Evolutionary conservation across 345 rosid genomes (phyloP).

Genomic region (Conringia planisiliqua): DNA sequence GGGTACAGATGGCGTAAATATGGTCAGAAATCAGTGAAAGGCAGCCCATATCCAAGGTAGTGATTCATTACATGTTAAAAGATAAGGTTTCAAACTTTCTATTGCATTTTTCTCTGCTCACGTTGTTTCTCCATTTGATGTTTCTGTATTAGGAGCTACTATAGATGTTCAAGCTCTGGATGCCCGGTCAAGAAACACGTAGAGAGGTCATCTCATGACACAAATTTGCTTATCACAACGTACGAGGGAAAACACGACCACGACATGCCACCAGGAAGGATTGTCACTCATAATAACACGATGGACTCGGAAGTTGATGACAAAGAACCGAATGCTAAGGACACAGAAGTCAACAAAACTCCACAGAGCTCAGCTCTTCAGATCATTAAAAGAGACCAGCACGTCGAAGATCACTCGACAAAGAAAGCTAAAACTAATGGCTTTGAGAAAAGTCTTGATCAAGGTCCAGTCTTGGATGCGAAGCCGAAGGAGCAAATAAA

Average conservation of each 20-base stretch:
- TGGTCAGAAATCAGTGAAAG: conserved; percentile 96
- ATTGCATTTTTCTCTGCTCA: not conserved
- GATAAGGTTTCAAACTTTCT: not conserved
- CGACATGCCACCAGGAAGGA: conserved; percentile 71
- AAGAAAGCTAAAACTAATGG: conserved; percentile 32
- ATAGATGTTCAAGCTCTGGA: conserved; percentile 89
- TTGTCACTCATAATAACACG: conserved; percentile 50
- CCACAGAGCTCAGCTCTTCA: conserved; percentile 26
- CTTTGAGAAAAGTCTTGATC: conserved; percentile 13
- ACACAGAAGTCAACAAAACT: conserved; percentile 30
- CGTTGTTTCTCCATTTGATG: not conserved
- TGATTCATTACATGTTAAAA: not conserved
- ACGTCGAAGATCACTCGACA: conserved; percentile 28
- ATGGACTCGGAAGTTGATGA: conserved; percentile 29
- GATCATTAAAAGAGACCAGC: conserved; percentile 10
- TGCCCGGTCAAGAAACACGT: conserved; percentile 91
- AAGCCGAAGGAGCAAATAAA: conserved; percentile 29
- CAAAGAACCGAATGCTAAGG: conserved; percentile 40
- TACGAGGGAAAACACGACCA: conserved; percentile 93
- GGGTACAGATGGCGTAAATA: conserved; percentile 99
- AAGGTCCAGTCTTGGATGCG: conserved; percentile 22
- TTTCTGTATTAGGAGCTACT: conserved; percentile 68
- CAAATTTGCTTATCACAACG: conserved; percentile 65
- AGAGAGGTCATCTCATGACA: conserved; percentile 73
- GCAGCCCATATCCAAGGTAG: conserved; percentile 94